Evolutionary conservation across 441 rosid genomes (phyloP), one percentile per base, ranked within the genome.

Genomic region (Arabidopsis lyrata): DNA sequence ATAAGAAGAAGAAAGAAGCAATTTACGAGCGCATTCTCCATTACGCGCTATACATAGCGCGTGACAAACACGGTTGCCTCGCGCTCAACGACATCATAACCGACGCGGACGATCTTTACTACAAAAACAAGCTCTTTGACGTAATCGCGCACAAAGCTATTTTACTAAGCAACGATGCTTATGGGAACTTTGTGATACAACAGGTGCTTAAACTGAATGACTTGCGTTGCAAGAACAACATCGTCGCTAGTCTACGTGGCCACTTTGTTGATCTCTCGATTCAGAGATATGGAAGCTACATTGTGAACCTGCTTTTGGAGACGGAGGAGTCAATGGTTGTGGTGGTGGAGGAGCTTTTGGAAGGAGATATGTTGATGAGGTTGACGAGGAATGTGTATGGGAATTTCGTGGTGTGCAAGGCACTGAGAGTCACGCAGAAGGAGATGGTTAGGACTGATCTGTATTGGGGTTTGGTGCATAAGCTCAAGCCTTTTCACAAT

Each of bases 391-490:
- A 20, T 22, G 55, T 5, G 55, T 50, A 4, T 50, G 55, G 55
- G n/a, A 50, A 11, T 22, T 22, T 20, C n/a, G 29, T 50, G 55
- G 32, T 50, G n/a, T 3, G 6, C 14, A 50, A 49, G 55, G 55
- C 31, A 20, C n/a, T 49, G 12, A 49, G 12, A 4, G 14, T 18
- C 54, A 49, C 53, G 29, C 54, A 10, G 12, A 49, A 49, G 29
- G 54, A 49, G 14, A 20, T 20, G 12, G 3, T 7, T 18, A 48
- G 12, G 13, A 48, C 29, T 20, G 27, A 18, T 20, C 29, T 49
- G 54, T 48, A 9, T 48, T 20, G 54, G 29, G 54, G 54, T 49
- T 49, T 49, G 54, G 54, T 49, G 13, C 2, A 11, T 50, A 50
- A 50, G n/a, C 55, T 50, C 54, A 49, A 9, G 29, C 31, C 8